These are phyloP conservation scores for Cyberlindnera saturnus DNA, from an alignment of 805 yeast species.

Conservation along the genomic window DNA sequence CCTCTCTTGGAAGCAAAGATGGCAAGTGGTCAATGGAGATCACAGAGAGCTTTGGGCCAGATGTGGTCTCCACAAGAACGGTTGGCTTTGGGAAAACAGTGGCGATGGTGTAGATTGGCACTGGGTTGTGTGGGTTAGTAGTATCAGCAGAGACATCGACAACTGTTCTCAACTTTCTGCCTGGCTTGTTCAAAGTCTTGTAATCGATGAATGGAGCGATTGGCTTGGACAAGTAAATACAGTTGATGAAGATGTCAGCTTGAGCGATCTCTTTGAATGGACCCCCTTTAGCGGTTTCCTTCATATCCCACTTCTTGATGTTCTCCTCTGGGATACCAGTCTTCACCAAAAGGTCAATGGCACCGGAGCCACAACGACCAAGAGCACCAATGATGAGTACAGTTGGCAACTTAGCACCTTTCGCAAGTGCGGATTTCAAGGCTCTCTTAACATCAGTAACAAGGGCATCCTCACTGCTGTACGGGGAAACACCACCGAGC, in stretches of 20 bases:
- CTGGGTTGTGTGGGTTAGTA: constrained; percentile 96
- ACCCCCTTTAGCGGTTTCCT: constrained; percentile 95
- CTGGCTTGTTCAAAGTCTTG: constrained; percentile 55
- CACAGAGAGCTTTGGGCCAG: constrained; percentile 84
- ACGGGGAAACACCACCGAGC: constrained; percentile 77
- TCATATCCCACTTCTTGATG: constrained; percentile 91
- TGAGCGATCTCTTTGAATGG: constrained; percentile 89
- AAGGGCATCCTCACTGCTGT: constrained; percentile 70
- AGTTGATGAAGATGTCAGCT: constrained; percentile 88
- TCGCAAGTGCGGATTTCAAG: constrained; percentile 51
- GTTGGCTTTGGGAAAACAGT: constrained; percentile 92
- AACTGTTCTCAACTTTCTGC: constrained; percentile 81
- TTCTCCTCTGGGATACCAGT: constrained; percentile 84
- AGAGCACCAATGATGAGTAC: constrained; percentile 92
- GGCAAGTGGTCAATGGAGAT: constrained; percentile 96
- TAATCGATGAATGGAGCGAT: constrained; percentile 85
- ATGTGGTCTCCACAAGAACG: constrained; percentile 69
- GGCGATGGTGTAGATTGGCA: constrained; percentile 87
- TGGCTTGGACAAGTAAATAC: constrained; percentile 90
- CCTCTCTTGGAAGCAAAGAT: constrained; percentile 91
- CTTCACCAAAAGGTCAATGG: constrained; percentile 73
- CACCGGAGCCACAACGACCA: constrained; percentile 99
- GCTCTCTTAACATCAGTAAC: constrained; percentile 63
- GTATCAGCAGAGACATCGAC: constrained; percentile 99
- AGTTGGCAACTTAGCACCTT: constrained; percentile 63